Percentiles rank a stretch among this genome's conserved stretches.
phyloP scores from a whole-genome alignment of 345 rosid species.

The Gossypium thurberi region DNA sequence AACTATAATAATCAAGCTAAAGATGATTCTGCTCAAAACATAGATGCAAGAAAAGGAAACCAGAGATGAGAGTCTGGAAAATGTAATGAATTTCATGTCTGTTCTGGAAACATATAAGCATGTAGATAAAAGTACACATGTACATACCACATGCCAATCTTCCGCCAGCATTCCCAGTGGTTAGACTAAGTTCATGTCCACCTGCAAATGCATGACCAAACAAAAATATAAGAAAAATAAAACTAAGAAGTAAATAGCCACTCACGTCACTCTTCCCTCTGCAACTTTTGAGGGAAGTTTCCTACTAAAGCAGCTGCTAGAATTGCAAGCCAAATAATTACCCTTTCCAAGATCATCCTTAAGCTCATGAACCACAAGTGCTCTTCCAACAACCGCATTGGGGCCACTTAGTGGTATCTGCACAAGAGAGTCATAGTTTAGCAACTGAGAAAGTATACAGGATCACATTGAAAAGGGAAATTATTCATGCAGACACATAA shows the following conservation, averaged over 20 bases:
- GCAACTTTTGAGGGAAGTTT: not conserved
- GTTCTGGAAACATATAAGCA: not conserved
- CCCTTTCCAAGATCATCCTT: conserved; percentile 98
- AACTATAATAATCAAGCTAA: not conserved
- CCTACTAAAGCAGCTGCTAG: not conserved
- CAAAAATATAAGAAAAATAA: conserved; percentile 1
- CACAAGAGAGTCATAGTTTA: conserved; percentile 16
- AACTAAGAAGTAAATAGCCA: not conserved
- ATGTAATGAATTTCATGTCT: not conserved
- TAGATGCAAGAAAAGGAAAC: not conserved
- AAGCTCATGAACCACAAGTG: conserved; percentile 93
- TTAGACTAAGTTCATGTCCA: conserved; percentile 91
- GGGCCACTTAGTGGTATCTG: conserved; percentile 84
- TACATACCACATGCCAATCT: conserved; percentile 95
- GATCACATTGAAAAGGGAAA: not conserved
- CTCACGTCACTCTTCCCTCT: not conserved
- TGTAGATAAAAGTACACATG: not conserved
- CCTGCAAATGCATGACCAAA: conserved; percentile 42
- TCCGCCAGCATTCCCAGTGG: conserved; percentile 98
- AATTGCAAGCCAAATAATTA: conserved; percentile 17
- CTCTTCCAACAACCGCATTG: conserved; percentile 78
- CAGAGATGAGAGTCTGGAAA: not conserved
- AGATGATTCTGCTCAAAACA: not conserved
- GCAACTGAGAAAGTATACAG: conserved; percentile 4
- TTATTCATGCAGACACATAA: not conserved